Evolutionary conservation across 371 early-diverging fungal genomes (phyloP).

Genomic region (Mortierella polycephala): DNA sequence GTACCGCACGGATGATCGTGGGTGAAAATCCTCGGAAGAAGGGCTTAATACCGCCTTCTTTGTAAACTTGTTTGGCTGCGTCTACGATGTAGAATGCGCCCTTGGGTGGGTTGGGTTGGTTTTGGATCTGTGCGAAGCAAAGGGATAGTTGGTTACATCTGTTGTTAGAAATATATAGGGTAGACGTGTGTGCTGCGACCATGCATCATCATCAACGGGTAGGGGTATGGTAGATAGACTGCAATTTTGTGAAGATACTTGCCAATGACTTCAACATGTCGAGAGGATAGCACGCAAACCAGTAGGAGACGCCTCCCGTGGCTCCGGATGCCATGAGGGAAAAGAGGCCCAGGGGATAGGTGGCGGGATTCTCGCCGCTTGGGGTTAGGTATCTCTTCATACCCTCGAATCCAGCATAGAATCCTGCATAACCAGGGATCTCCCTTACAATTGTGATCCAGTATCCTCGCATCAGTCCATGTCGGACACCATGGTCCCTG

Average conservation of each 20-base stretch:
- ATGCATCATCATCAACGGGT: not conserved
- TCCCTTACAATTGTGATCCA: slow-evolving; percentile 83
- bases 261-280: slow-evolving; percentile 87
- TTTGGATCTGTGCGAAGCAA: slow-evolving; percentile 60
- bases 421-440: slow-evolving; percentile 87
- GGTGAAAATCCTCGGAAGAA: slow-evolving; percentile 76
- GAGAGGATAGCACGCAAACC: slow-evolving; percentile 85
- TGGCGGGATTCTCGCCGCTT: slow-evolving; percentile 56
- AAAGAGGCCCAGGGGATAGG: slow-evolving; percentile 59
- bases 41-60: slow-evolving; percentile 63
- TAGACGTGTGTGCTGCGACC: not conserved
- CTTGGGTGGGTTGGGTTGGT: slow-evolving; percentile 66
- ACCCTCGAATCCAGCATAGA: slow-evolving; percentile 83
- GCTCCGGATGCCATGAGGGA: slow-evolving; percentile 80
- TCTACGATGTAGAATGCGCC: slow-evolving; percentile 67
- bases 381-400: slow-evolving; percentile 70
- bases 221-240: too few species aligned
- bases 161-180: not conserved
- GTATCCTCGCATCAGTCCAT: slow-evolving; percentile 83
- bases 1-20: slow-evolving; percentile 67
- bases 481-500: slow-evolving; percentile 68
- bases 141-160: not conserved
- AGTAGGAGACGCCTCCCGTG: slow-evolving; percentile 80
- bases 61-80: slow-evolving; percentile 63
- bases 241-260: slow-evolving; percentile 19